Evolutionary conservation across 1,284 basidiomycete genomes (phyloP), one percentile per base, ranked within the genome.

Genomic region (Cronartium ribicola): DNA sequence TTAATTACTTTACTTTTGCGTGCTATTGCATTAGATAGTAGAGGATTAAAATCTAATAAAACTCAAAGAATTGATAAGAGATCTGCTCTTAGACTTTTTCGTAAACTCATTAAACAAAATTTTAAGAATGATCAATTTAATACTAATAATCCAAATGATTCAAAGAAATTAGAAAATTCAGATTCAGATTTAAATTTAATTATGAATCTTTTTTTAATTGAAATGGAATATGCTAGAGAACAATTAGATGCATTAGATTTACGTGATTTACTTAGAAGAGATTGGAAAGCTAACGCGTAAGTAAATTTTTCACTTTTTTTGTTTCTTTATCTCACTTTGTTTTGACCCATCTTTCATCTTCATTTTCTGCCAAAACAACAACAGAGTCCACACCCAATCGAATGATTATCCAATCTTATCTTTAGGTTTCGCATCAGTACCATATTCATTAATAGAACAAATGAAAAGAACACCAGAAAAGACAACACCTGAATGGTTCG

Each of bases 281-380:
- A 82, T 72, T 82, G 81, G 81, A 82, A 82, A 73, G 80, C 80
- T 0, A 80, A 80, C 62, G 77, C 78, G 66, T 77, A 29, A 43
- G 51, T 11, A 36, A 39, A 5, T 11, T 57, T 14, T 29, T 10
- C 11, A 10, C 4, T 14, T 22, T 5, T n/a, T 59, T 67, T 61
- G 11, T 22, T 13, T 22, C 29, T 13, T 36, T 17, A 37, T 41
- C 29, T 7, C 0, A 6, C 46, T 44, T 13, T 59, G n/a, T 8
- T 5, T 11, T 13, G 65, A 65, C 69, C 13, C 61, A 10, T 37
- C 51, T 43, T 51, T 63, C 17, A 55, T 20, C 57, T 4, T 43
- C 43, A 17, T 29, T 20, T 14, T 17, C 1, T 62, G 46, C 46
- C 39, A 64, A 76, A 51, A 39, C 71, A 37, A 40, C 40, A n/a